Percentiles rank a stretch among this genome's conserved stretches.
Conservation (phyloP, 176 grass and related monocot genomes). For the Triticum timopheevii region DNA sequence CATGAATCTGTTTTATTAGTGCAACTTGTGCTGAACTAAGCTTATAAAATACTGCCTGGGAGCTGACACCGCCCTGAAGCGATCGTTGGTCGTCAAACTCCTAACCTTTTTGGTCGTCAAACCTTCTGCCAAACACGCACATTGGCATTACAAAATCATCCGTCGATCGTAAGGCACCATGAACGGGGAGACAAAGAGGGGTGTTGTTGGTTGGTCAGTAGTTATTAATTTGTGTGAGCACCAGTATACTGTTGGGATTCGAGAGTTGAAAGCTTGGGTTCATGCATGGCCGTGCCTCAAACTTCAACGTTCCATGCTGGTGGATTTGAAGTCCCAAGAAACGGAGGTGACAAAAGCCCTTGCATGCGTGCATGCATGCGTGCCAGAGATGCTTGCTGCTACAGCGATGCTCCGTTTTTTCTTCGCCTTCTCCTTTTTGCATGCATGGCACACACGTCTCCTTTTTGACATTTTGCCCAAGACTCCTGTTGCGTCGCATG, state of each 20-base stretch:
- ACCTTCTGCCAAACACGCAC: slow-evolving; percentile 31
- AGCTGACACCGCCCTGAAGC: background rate
- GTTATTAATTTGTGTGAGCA: background rate
- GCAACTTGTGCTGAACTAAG: background rate
- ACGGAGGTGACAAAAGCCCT: background rate
- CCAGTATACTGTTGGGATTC: background rate
- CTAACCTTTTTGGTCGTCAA: slow-evolving; percentile 49
- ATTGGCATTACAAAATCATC: slow-evolving; percentile 10
- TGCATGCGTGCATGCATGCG: background rate
- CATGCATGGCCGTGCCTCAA: background rate
- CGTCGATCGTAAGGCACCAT: background rate
- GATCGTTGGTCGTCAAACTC: background rate
- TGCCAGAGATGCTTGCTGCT: background rate
- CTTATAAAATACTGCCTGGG: background rate
- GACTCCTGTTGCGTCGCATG: slow-evolving; percentile 13
- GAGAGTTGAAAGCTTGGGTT: background rate
- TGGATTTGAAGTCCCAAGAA: slow-evolving; percentile 33
- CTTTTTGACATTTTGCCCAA: slow-evolving; percentile 28
- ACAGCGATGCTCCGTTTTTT: background rate
- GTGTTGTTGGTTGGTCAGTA: background rate
- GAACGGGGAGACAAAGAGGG: background rate
- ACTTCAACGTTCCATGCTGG: slow-evolving; percentile 38
- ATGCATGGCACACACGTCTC: slow-evolving; percentile 9
- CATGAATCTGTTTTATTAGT: background rate
- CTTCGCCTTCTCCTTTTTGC: slow-evolving; percentile 18